Evolutionary conservation across 176 grass and related monocot species (phyloP), one percentile per base, ranked within the genome.

Genomic region (Alopecurus myosuroides): DNA sequence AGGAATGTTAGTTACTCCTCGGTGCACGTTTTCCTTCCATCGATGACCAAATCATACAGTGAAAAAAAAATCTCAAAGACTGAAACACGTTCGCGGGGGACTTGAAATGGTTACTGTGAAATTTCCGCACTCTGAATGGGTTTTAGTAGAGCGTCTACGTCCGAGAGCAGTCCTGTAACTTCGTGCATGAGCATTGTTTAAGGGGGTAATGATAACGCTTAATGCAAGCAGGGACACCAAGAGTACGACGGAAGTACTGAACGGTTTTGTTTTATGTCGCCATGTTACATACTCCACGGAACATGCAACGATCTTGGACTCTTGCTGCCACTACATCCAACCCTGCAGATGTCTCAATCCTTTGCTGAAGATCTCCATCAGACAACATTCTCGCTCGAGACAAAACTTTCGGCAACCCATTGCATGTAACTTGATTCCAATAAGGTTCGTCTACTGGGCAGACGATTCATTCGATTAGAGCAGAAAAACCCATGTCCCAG

Each of bases 401-500:
- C 79, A 70, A 51, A 37, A 23, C 20, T 37, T 26, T 68, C 14
- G 29, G n/a, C 4, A 52, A 6, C 36, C 6, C 33, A 40, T 29
- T 15, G 12, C 45, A 41, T 1, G 11, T 31, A 57, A 4, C 41
- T 25, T 28, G 30, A 51, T 50, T 76, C 72, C 77, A 86, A 62
- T 67, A 86, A 39, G 77, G 28, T 81, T 57, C 67, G 50, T 74
- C 55, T 75, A 64, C 50, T 53, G 30, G 31, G 11, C n/a, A 23
- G 55, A 81, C 74, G 85, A 74, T 86, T 65, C n/a, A 23, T 42
- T 74, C 74, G 85, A 74, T 86, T 65, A 84, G 41, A 76, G 48
- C 36, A 25, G 20, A 39, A 30, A 55, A 70, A 46, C 10, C 14
- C 25, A 73, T n/a, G 30, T 19, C 52, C n/a, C 35, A 26, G 14